phyloP scores from a whole-genome alignment of 495 filamentous ascomycete genomes.

The Neurospora sp. region DNA sequence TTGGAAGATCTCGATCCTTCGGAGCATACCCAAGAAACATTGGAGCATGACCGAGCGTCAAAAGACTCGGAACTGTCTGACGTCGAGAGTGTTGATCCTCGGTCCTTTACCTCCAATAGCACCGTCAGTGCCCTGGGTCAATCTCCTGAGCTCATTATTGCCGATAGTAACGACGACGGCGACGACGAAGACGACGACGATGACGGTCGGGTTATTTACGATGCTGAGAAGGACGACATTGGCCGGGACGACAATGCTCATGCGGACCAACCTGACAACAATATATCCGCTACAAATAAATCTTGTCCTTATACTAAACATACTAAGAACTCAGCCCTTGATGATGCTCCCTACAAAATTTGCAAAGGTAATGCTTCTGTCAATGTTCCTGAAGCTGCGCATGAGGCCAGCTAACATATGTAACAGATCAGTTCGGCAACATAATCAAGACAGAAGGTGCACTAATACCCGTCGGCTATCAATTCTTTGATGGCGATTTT shows the following conservation, averaged over 20 bases:
- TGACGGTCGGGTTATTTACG: neutral
- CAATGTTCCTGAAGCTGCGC: neutral
- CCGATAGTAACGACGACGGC: neutral
- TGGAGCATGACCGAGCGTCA: neutral
- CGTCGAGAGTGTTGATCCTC: neutral
- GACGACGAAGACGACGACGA: neutral
- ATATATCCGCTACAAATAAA: neutral
- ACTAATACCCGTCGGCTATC: constrained; percentile 16
- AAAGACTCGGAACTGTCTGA: neutral
- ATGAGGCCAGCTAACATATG: neutral
- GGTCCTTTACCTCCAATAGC: neutral
- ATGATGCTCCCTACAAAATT: constrained; percentile 1
- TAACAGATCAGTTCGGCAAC: neutral
- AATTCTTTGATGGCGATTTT: constrained; percentile 4
- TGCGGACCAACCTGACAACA: neutral
- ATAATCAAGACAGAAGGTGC: constrained; percentile 9
- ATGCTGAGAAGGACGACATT: neutral
- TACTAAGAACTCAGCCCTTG: neutral
- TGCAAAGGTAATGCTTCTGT: constrained; percentile 3
- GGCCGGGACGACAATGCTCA: neutral
- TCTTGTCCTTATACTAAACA: neutral
- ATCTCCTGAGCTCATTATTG: neutral
- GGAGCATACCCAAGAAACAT: neutral
- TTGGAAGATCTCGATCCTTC: neutral
- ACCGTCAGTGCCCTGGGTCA: neutral